Conservation (phyloP, 176 grass and related monocot genomes). For the Musa troglodytarum region DNA sequence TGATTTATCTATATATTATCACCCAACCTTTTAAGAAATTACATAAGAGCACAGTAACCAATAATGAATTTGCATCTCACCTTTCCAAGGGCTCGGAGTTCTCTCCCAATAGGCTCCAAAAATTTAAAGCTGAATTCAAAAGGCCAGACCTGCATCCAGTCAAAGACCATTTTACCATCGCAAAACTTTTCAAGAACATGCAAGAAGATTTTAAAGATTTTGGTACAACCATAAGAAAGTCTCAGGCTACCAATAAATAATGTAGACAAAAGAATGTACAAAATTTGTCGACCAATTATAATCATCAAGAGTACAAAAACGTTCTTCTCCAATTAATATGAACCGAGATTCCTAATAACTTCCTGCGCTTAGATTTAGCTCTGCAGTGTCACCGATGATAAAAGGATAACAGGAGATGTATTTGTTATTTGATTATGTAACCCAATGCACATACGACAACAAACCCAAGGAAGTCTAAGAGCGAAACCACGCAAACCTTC, state of each 20-base stretch:
- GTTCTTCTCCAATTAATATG: too few species aligned
- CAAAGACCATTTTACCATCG: neutral
- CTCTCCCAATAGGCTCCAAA: slow-evolving; percentile 60
- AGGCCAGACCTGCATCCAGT: slow-evolving; percentile 73
- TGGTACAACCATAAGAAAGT: neutral
- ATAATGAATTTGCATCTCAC: slow-evolving; percentile 17
- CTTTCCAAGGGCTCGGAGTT: slow-evolving; percentile 66
- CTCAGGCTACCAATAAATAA: too few species aligned
- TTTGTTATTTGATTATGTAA: neutral
- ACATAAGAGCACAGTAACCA: neutral
- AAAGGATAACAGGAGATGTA: neutral
- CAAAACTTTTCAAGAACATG: slow-evolving; percentile 1
- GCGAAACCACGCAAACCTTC: slow-evolving; percentile 33
- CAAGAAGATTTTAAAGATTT: neutral
- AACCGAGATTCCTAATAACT: too few species aligned
- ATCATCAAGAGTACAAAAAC: too few species aligned
- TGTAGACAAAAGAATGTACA: too few species aligned
- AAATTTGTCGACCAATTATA: too few species aligned
- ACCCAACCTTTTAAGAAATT: neutral
- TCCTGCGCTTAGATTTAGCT: too few species aligned
- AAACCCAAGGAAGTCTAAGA: neutral
- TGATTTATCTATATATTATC: too few species aligned
- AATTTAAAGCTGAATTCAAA: slow-evolving; percentile 80
- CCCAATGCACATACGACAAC: neutral
- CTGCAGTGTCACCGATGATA: too few species aligned